phyloP scores from a whole-genome alignment of 208 protist genomes.

The Acanthamoeba triangularis region DNA sequence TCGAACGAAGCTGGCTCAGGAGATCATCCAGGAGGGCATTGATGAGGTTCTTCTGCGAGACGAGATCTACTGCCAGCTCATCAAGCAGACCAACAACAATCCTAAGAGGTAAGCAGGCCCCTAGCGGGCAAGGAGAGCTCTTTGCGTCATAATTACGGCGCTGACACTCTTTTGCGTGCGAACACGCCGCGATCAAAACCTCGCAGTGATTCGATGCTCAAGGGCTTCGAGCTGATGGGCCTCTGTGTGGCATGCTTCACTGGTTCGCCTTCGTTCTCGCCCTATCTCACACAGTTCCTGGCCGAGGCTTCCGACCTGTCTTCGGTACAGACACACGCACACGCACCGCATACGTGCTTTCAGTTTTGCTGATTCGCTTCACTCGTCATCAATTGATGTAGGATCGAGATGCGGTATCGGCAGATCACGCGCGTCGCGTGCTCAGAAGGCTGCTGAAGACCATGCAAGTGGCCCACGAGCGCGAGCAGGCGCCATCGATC shows the following conservation, averaged over 20 bases:
- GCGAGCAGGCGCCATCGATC: not conserved
- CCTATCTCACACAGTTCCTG: constrained; percentile 50
- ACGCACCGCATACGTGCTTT: not conserved
- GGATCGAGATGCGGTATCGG: not conserved
- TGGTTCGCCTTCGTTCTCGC: not conserved
- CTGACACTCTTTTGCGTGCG: not conserved
- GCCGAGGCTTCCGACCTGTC: not conserved
- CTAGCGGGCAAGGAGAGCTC: not conserved
- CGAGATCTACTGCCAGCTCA: constrained; percentile 74
- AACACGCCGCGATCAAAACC: not conserved
- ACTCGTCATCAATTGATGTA: not conserved
- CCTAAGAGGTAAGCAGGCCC: not conserved
- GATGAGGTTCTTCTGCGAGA: constrained; percentile 14
- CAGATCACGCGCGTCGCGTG: not conserved
- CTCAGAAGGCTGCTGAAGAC: not conserved
- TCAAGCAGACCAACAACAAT: constrained; percentile 66
- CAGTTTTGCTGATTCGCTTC: not conserved
- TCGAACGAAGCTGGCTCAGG: constrained; percentile 14
- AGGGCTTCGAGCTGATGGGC: constrained; percentile 58
- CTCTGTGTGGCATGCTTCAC: constrained; percentile 17
- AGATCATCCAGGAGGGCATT: constrained; percentile 48
- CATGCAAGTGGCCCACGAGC: not conserved
- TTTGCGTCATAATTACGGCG: not conserved
- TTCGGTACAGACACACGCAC: not conserved
- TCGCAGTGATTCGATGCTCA: not conserved